These are phyloP conservation scores for Colletotrichum lini DNA, from an alignment of 2,329 filamentous ascomycete species.

Conservation along the genomic window DNA sequence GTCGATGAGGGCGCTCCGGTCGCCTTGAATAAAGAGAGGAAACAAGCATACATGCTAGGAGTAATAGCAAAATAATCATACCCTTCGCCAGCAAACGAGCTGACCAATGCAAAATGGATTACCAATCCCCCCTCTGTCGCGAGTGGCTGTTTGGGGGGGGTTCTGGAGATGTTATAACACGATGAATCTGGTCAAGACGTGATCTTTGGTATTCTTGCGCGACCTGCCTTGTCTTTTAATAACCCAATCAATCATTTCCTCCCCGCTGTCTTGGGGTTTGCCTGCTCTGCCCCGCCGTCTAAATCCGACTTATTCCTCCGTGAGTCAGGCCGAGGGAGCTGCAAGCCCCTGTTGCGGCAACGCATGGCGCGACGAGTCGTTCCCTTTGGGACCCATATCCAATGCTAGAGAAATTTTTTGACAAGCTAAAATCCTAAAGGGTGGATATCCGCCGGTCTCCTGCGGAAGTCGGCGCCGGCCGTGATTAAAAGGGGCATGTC, in stretches of 20 bases:
- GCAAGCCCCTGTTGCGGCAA: neutral
- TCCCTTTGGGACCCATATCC: constrained; percentile 4
- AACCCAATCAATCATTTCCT: neutral
- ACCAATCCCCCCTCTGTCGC: neutral
- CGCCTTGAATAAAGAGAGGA: constrained; percentile 1
- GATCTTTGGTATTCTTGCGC: neutral
- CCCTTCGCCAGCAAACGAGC: constrained; percentile 31
- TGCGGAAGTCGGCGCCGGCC: constrained; percentile 34
- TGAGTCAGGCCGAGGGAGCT: constrained; percentile 20
- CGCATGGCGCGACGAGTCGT: neutral
- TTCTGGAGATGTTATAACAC: neutral
- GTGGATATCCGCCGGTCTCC: constrained; percentile 24
- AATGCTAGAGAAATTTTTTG: neutral
- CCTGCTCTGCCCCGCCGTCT: constrained; percentile 12
- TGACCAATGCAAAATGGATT: constrained; percentile 11
- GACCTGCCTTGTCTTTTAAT: constrained; percentile 15
- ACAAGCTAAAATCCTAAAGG: neutral
- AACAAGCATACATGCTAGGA: neutral
- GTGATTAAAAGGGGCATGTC: neutral
- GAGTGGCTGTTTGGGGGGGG: neutral
- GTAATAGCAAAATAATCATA: constrained; percentile 31
- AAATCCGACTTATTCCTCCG: constrained; percentile 19
- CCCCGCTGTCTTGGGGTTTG: neutral
- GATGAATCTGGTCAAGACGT: constrained; percentile 2
- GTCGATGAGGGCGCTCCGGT: constrained; percentile 13